Base-by-base conservation (phyloP, 768 basidiomycete species). In the Termitomyces heimii region DNA sequence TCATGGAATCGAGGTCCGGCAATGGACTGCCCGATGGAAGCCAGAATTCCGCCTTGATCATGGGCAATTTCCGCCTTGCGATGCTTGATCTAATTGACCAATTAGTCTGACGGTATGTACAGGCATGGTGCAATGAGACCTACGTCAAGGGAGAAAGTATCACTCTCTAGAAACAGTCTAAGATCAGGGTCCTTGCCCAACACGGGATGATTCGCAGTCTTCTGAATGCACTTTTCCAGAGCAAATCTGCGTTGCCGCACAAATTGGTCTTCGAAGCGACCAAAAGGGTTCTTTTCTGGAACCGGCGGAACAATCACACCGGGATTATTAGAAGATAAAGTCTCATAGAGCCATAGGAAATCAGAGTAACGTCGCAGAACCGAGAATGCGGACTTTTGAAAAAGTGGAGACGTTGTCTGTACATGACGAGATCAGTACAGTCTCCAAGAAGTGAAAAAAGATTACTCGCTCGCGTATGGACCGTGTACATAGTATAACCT, bases 331-430 rank as follows among this genome's bases (percentile, higher is more conserved):
- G 73, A 68, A 0, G 86, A 87, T 2, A 99, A 80, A 0, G 88
- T 85, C 65, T 94, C 93, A 70, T 92, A 97, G 1, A 99, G 72
- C 97, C 97, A 98, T 20, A 98, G 81, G 66, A 98, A 99, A 71
- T 99, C 96, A 6, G 92, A 94, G 71, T 97, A 99, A 32, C 97
- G 86, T n/a, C 97, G 83, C 1, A 99, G 84, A 52, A 98, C 97
- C 2, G 94, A 95, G 70, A 97, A 96, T 1, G 84, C 75, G 1
- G 86, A 82, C 75, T 91, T 92, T 62, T 85, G 82, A 73, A 82
- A 98, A 26, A 87, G 73, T 0, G 91, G 86, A 4, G 93, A 95
- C 7, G 88, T 92, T 0, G 94, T 97, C 88, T 92, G 62, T 39
- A 20, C 28, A 54, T 35, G 28, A 5, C 5, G 1, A 46, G 5